phyloP scores from a whole-genome alignment of 495 filamentous ascomycete genomes.

The Pyronema omphalodes region DNA sequence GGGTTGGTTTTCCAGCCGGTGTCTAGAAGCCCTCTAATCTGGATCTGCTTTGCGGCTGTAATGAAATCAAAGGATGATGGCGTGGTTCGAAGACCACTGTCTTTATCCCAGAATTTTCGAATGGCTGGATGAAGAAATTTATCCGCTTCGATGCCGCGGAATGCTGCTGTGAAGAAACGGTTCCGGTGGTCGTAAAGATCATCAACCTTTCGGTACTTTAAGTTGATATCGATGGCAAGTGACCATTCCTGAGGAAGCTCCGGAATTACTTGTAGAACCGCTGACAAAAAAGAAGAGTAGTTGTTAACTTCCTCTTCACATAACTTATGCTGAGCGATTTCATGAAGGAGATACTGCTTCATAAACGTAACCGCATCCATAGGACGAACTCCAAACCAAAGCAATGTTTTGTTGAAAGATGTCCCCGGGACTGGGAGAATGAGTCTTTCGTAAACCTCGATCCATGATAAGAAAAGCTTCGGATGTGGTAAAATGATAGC shows the following conservation, averaged over 20 bases:
- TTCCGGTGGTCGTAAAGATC: conserved; percentile 11
- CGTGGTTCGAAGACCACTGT: conserved; percentile 8
- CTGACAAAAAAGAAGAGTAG: conserved; percentile 6
- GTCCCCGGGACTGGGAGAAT: background rate
- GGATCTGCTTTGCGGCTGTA: conserved; percentile 6
- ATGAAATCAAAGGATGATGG: conserved; percentile 4
- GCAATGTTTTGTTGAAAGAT: background rate
- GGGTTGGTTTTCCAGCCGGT: background rate
- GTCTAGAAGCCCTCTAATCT: background rate
- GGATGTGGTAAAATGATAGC: conserved; percentile 3
- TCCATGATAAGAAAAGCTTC: conserved; percentile 6
- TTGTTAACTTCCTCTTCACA: background rate
- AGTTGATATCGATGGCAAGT: conserved; percentile 10
- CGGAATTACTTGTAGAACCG: conserved; percentile 5
- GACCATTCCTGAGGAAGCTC: conserved; percentile 4
- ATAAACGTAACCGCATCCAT: conserved; percentile 1
- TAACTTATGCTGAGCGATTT: background rate
- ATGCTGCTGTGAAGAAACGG: conserved; percentile 11
- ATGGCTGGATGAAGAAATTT: conserved; percentile 6
- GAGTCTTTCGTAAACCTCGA: background rate
- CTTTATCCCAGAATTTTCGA: background rate
- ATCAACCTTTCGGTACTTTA: conserved; percentile 2
- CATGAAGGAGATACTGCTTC: background rate
- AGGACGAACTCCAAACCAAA: conserved; percentile 2
- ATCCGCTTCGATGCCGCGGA: conserved; percentile 7